These are phyloP conservation scores for Phialophora macrospora DNA, from an alignment of 2,329 filamentous ascomycete species.

Conservation along the genomic window DNA sequence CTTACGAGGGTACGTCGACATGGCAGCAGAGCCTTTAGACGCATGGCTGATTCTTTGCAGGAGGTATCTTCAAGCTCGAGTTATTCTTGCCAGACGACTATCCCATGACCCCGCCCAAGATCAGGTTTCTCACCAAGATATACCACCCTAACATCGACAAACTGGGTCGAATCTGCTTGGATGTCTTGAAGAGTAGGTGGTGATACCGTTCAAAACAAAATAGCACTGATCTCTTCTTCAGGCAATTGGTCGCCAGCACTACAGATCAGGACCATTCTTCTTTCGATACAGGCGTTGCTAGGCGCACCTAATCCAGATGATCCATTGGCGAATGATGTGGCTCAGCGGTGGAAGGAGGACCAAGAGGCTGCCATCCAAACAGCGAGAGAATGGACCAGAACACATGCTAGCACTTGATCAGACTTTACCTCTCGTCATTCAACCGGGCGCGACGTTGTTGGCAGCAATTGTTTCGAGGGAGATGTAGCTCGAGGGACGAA, in stretches of 20 bases:
- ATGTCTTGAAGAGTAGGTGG: constrained; percentile 88
- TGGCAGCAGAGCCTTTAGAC: not conserved
- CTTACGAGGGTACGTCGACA: constrained; percentile 77
- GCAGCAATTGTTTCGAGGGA: not conserved
- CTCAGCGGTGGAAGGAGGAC: constrained; percentile 97
- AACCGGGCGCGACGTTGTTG: not conserved
- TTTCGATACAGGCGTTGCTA: constrained; percentile 95
- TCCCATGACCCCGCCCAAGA: constrained; percentile 98
- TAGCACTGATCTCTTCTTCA: constrained; percentile 48
- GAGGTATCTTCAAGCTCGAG: constrained; percentile 93
- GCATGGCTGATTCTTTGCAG: constrained; percentile 45
- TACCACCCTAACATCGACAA: constrained; percentile 99
- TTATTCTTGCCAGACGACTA: constrained; percentile 98
- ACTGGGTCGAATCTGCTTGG: constrained; percentile 92
- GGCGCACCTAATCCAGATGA: constrained; percentile 97
- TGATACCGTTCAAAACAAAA: not conserved
- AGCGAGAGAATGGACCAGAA: constrained; percentile 76
- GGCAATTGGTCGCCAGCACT: constrained; percentile 99
- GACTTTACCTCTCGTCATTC: not conserved
- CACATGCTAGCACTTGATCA: constrained; percentile 66
- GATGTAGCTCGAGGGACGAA: constrained; percentile 2
- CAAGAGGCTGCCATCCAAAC: constrained; percentile 90
- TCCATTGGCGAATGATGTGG: constrained; percentile 96
- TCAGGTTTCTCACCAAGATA: constrained; percentile 97
- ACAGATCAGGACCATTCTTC: constrained; percentile 96